phyloP scores from a whole-genome alignment of 2,329 filamentous ascomycete genomes.

The Pseudophaeomoniella oleicola region DNA sequence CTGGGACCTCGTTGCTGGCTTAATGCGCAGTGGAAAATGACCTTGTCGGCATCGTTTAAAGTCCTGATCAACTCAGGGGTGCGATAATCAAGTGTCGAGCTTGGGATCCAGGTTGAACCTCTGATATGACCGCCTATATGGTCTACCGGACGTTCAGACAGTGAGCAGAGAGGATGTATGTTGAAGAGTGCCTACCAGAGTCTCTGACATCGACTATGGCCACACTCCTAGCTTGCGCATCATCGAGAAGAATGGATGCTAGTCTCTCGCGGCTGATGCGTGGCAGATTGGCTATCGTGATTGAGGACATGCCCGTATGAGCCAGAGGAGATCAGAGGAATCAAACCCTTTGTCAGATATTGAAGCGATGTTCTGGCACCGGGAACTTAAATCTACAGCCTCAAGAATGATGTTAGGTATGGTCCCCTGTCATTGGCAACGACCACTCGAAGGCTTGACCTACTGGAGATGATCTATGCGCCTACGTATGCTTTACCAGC shows the following conservation, averaged over 20 bases:
- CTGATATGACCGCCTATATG: constrained; percentile 83
- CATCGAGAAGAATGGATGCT: constrained; percentile 46
- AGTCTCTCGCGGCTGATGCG: constrained; percentile 58
- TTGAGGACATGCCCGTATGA: constrained; percentile 28
- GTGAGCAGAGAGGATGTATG: constrained; percentile 2
- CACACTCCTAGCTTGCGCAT: constrained; percentile 31
- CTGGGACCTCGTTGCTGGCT: constrained; percentile 81
- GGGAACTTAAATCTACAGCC: too few relatives aligned
- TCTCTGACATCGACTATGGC: constrained; percentile 85
- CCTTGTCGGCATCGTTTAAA: constrained; percentile 61
- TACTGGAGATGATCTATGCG: too few relatives aligned
- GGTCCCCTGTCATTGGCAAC: too few relatives aligned
- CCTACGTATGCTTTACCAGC: too few relatives aligned
- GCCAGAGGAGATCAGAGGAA: neutral
- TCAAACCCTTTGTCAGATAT: too few relatives aligned
- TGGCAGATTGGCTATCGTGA: constrained; percentile 47
- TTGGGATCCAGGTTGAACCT: constrained; percentile 62
- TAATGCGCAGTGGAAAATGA: constrained; percentile 89
- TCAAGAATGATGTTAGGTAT: too few relatives aligned
- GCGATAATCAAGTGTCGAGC: constrained; percentile 54
- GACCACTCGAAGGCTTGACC: too few relatives aligned
- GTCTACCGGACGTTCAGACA: constrained; percentile 37
- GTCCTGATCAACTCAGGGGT: constrained; percentile 72
- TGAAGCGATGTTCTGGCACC: too few relatives aligned
- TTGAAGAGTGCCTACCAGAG: constrained; percentile 38